Base-by-base conservation (phyloP, 805 yeast genomes). In the Nakazawaea laoshanensis region DNA sequence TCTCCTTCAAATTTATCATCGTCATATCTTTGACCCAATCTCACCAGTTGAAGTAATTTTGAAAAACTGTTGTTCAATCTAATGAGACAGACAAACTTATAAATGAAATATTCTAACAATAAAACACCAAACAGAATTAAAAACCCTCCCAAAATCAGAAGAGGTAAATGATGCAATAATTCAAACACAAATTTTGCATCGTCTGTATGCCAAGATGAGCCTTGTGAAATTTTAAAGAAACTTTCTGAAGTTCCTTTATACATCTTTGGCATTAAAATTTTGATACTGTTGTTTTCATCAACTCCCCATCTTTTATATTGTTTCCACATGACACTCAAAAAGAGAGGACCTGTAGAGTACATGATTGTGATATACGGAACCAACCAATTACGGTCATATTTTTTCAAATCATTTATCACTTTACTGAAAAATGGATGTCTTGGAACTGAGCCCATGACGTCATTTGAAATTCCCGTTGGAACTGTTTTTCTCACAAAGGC, bases 381-480 rank as follows among this genome's bases (percentile, higher is more conserved):
- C 23, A 81, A 57, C 82, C 94, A 86, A 55, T 83, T 80, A 44
- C 70, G 65, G 48, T 85, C 75, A 49, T 73, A 79, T 32, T 57
- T 63, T 40, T 74, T 56, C 39, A 88, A 63, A 29, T 70, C 70
- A 40, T 78, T 80, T 39, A 85, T 68, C 12, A 70, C 81, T 48
- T 77, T 77, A 30, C 68, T 53, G 61, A 84, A 85, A 57, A 87
- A 84, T 3, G 95, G 95, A 55, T 88, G 96, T 30, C 67, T 63
- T 21, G 94, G 95, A 9, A 81, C 78, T 3, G 89, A 63, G 8
- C 94, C 95, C 94, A 88, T 82, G 11, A 87, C 87, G 52, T 87
- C 95, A 53, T 88, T 88, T 4, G 95, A 83, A 25, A 88, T 74
- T 33, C 96, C 96, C 1, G 94, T 81, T 17, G 96, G 96, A 4